These are phyloP conservation scores for Pontederia paniculata DNA, from an alignment of 176 grass and related monocot species.

Conservation along the genomic window DNA sequence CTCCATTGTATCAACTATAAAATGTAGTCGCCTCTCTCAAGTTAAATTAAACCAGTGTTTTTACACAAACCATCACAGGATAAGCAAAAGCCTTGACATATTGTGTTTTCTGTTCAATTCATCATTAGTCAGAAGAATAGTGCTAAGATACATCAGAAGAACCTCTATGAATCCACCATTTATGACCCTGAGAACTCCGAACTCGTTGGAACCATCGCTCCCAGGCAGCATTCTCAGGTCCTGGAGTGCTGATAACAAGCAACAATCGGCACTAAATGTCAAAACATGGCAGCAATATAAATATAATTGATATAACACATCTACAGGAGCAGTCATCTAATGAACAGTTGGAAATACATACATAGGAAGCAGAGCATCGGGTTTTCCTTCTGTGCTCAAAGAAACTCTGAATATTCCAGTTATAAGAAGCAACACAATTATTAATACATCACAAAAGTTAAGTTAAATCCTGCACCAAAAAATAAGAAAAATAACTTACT, in stretches of 20 bases:
- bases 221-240: slow-evolving; percentile 80
- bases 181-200: slow-evolving; percentile 68
- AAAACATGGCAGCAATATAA: neutral
- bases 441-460: no score
- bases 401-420: slow-evolving; percentile 39
- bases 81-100: no score
- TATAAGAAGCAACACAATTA: no score
- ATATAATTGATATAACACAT: neutral
- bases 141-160: slow-evolving; percentile 68
- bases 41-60: neutral
- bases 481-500: no score
- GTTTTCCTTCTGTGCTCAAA: slow-evolving; percentile 63
- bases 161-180: slow-evolving; percentile 76
- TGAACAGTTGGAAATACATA: slow-evolving; percentile 23
- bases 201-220: slow-evolving; percentile 90
- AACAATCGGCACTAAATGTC: neutral
- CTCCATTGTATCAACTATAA: no score
- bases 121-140: neutral
- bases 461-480: no score
- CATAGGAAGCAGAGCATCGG: slow-evolving; percentile 82
- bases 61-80: no score
- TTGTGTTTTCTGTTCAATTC: neutral
- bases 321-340: neutral
- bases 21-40: no score
- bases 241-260: slow-evolving; percentile 45